Percentiles rank a stretch among this genome's conserved stretches.
Conservation (phyloP, 352 stramenopile species). For the Aphanomyces euteiches region DNA sequence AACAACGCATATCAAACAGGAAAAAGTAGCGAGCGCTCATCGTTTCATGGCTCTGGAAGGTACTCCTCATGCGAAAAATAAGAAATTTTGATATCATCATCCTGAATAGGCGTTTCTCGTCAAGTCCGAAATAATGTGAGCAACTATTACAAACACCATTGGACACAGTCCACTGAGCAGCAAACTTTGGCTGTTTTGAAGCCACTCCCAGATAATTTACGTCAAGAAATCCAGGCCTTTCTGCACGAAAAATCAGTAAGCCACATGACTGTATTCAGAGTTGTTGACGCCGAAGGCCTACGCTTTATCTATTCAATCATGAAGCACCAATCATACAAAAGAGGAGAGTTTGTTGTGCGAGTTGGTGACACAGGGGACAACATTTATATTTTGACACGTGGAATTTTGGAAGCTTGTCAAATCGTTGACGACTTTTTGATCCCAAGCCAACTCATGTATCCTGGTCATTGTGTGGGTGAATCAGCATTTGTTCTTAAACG, state of each 20-base stretch:
- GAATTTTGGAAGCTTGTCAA: neutral
- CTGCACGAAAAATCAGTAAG: conserved; percentile 16
- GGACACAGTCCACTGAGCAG: conserved; percentile 18
- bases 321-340: conserved; percentile 21
- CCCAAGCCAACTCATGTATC: neutral
- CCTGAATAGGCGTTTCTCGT: conserved; percentile 6
- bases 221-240: conserved; percentile 19
- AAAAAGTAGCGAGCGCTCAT: conserved; percentile 9
- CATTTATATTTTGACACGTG: conserved; percentile 18
- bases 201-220: conserved; percentile 23
- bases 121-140: conserved; percentile 8
- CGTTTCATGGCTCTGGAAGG: conserved; percentile 19
- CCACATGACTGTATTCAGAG: conserved; percentile 10
- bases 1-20: neutral
- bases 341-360: conserved; percentile 9
- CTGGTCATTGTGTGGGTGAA: conserved; percentile 15
- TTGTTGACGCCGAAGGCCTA: conserved; percentile 10
- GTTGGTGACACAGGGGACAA: conserved; percentile 8
- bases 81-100: neutral
- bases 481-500: neutral
- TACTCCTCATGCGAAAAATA: neutral
- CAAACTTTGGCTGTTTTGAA: neutral
- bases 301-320: conserved; percentile 22
- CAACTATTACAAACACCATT: conserved; percentile 24
- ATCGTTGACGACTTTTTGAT: neutral